These are phyloP conservation scores for Fonsecaea multimorphosa DNA, from an alignment of 2,329 filamentous ascomycete genomes.

Conservation along the genomic window DNA sequence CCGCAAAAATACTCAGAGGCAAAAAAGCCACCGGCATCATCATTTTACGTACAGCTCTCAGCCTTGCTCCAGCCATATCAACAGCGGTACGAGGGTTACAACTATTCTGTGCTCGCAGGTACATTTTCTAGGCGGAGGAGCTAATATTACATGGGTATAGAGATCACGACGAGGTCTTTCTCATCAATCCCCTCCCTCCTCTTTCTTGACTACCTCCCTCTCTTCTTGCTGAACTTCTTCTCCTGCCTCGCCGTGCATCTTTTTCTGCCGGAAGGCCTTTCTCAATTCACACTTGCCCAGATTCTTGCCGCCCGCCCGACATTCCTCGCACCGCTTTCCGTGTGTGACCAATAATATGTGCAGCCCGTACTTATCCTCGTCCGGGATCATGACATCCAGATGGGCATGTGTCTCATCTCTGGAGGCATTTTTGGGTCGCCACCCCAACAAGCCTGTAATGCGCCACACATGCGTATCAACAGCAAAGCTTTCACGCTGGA, in stretches of 20 bases:
- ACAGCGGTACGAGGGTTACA: not conserved
- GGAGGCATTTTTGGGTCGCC: conserved; percentile 58
- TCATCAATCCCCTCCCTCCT: conserved; percentile 20
- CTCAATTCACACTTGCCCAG: conserved; percentile 67
- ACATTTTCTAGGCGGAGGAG: not conserved
- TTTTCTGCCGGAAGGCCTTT: conserved; percentile 65
- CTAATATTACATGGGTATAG: not conserved
- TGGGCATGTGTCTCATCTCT: conserved; percentile 51
- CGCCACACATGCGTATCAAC: conserved; percentile 72
- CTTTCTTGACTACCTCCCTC: conserved; percentile 37
- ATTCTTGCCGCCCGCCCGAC: conserved; percentile 61
- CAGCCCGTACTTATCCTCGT: conserved; percentile 67
- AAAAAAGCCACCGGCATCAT: conserved; percentile 4
- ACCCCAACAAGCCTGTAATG: conserved; percentile 66
- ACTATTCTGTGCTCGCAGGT: too few relatives aligned
- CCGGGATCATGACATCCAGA: conserved; percentile 65
- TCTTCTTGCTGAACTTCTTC: conserved; percentile 60
- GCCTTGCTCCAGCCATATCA: not conserved
- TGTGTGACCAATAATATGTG: conserved; percentile 68
- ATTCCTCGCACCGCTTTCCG: conserved; percentile 66
- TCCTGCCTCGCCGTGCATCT: conserved; percentile 69
- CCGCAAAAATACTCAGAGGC: not conserved
- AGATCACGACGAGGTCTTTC: not conserved
- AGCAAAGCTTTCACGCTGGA: conserved; percentile 67
- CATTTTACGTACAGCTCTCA: conserved; percentile 2